These are phyloP conservation scores for Penicillium subrubescens DNA, from an alignment of 495 filamentous ascomycete species.

Conservation along the genomic window DNA sequence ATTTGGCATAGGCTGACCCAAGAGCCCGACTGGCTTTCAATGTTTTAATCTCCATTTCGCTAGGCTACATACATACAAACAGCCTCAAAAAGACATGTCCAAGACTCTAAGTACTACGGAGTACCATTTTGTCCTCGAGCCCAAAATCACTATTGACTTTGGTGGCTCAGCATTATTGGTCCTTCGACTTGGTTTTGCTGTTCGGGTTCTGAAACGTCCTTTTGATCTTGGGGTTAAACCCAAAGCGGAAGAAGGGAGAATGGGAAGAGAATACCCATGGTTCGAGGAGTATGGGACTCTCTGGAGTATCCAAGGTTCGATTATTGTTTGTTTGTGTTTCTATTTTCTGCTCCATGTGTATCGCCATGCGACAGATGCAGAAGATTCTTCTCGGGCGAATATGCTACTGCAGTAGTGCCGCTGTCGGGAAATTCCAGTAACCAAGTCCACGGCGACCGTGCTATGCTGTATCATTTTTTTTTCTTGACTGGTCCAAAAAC, in stretches of 20 bases:
- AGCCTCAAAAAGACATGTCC: conserved; percentile 12
- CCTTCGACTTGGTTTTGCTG: background rate
- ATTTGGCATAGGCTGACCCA: background rate
- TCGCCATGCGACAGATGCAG: conserved; percentile 2
- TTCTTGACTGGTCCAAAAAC: background rate
- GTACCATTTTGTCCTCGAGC: background rate
- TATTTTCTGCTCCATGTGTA: conserved; percentile 3
- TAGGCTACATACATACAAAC: background rate
- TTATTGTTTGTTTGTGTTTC: conserved; percentile 1
- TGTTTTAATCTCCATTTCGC: background rate
- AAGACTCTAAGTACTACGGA: background rate
- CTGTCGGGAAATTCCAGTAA: background rate
- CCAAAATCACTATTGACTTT: background rate
- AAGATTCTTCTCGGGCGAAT: background rate
- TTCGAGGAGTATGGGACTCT: background rate
- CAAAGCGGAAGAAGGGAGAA: background rate
- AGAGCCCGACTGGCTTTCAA: background rate
- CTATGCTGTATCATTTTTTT: background rate
- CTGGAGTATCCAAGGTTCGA: background rate
- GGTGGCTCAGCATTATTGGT: conserved; percentile 8
- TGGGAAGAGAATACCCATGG: background rate
- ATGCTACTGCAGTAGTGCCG: background rate
- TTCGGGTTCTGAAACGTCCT: conserved; percentile 5
- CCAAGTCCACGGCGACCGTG: conserved; percentile 1
- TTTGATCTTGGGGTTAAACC: background rate